Base-by-base conservation (phyloP, 2,329 filamentous ascomycete species). In the Diaporthe destruens region DNA sequence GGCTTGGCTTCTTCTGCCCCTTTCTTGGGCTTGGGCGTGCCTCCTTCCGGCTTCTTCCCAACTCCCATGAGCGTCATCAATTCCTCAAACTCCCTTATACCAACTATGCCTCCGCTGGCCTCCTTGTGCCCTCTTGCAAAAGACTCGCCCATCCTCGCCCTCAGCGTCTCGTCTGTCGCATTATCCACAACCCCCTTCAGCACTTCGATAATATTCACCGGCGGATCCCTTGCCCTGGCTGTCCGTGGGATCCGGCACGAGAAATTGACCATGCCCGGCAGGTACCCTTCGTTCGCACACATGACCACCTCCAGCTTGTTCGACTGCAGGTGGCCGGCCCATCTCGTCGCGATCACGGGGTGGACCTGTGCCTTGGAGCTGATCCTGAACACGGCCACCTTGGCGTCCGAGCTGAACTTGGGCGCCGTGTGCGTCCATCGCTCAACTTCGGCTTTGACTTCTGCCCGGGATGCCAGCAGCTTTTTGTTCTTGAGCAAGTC, bases 41-140 rank as follows among this genome's bases (percentile, higher is more conserved):
- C 68, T 11, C 80, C 78, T 63, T 81, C 81, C 16, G 80, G 77
- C 77, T 88, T 90, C 79, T 89, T 87, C 0, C 89, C 89, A 53
- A 92, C 81, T 67, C 87, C 86, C 81, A 93, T 84, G 18, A 90
- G 77, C 6, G 80, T 80, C 83, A 91, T 88, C 18, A 93, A 80
- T 77, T 92, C 90, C 74, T 92, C 90, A 78, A 93, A 93, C 72
- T 91, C 89, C 1, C 84, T 85, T 14, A 81, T 84, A 0, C 85
- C 84, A 0, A 93, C 88, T 57, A 92, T 90, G 0, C 91, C 91
- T 1, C 91, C 91, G 61, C 88, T 91, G 0, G 91, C 91, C 77
- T 92, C 90, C 73, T 90, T 91, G 75, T 93, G 91, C 0, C 91
- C 91, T 68, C 87, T 84, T 0, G 90, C 91, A 77, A 93, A 93